phyloP scores from a whole-genome alignment of 306 rosid species.

The Ormosia semicastrata region DNA sequence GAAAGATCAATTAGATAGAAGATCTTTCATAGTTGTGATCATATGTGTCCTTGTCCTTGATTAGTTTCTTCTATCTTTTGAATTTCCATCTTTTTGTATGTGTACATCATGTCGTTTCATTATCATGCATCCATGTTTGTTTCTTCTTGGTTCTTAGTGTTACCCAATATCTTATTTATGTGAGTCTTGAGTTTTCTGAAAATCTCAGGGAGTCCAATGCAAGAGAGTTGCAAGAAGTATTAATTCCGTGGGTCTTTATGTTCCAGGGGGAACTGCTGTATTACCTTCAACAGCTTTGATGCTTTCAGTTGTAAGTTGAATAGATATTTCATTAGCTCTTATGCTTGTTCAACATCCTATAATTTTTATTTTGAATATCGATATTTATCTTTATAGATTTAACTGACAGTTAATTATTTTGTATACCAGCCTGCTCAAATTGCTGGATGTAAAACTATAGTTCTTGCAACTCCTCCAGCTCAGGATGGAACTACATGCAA shows the following conservation, averaged over 20 bases:
- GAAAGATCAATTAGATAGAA: conserved; percentile 14
- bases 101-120: not conserved
- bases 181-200: conserved; percentile 27
- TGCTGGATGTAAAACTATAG: conserved; percentile 91
- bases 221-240: conserved; percentile 96
- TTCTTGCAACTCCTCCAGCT: conserved; percentile 93
- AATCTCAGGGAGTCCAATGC: conserved; percentile 89
- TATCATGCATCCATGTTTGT: conserved; percentile 1
- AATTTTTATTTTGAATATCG: conserved; percentile 2
- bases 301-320: conserved; percentile 90
- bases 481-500: conserved; percentile 86
- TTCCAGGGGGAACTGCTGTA: conserved; percentile 99
- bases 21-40: not conserved
- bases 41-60: not conserved
- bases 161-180: conserved; percentile 6
- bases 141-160: conserved; percentile 4
- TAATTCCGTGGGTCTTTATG: conserved; percentile 93
- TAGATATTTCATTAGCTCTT: conserved; percentile 1
- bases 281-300: conserved; percentile 97
- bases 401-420: conserved; percentile 30
- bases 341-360: not conserved
- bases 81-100: not conserved
- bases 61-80: not conserved
- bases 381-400: conserved; percentile 7
- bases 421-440: conserved; percentile 84